Evolutionary conservation across 768 basidiomycete genomes (phyloP), one percentile per base, ranked within the genome.

Genomic region (Suillus bovinus): DNA sequence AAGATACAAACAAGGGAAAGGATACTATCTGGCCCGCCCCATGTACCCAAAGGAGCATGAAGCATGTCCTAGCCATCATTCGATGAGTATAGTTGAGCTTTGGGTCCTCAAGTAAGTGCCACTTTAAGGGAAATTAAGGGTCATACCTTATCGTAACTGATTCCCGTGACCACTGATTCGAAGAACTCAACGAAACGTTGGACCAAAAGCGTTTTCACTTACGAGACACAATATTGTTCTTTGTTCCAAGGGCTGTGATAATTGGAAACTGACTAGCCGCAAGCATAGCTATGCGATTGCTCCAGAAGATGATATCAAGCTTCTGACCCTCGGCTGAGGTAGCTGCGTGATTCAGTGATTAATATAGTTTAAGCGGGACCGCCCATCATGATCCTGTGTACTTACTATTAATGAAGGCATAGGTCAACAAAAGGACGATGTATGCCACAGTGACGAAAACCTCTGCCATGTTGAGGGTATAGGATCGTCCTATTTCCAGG

Each of bases 31-130:
- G 34, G 8, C 66, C 60, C 38, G 76, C 72, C 2, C 68, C 79
- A 65, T 87, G 86, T 27, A 86, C 69, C 75, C 84, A 81, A 1
- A 82, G 69, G 27, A 87, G 62, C 31, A 80, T 72, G 44, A 80
- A 78, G 34, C 83, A 70, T 2, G 78, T 74, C 3, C 86, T 78
- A 13, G 83, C 83, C 1, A 75, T 68, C 63, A 83, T 79, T 5
- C 85, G 80, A 67, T 87, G 86, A 4, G 78, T 38, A 27, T 68
- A 77, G 61, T 79, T 80, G 3, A 80, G 66, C 79, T 80, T 31
- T 11, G n/a, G 5, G 20, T 20, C n/a, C 16, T 38, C 2, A 3
- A 74, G 52, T 36, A 20, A 20, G 46, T 34, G 0, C 24, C 11
- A 14, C 10, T 10, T 36, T 49, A 8, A 27, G 27, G 17, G 20